Percentiles rank a stretch among this genome's conserved stretches.
These are phyloP conservation scores for Leucocoprinus sp. DNA, from an alignment of 768 basidiomycete species.

Conservation along the genomic window DNA sequence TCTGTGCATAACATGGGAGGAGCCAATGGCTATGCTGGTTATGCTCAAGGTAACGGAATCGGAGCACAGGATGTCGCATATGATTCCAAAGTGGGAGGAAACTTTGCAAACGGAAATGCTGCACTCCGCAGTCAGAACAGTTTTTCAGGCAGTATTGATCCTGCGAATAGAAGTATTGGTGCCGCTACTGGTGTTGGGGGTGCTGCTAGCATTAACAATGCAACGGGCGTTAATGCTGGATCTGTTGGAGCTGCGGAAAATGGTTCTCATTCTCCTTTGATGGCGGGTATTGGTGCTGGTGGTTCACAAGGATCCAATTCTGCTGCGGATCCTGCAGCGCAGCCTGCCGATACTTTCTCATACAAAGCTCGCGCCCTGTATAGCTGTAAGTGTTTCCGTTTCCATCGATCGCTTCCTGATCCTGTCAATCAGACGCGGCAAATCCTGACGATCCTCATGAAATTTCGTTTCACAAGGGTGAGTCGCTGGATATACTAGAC, in stretches of 20 bases:
- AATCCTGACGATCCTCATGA: slow-evolving; percentile 94
- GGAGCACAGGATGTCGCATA: slow-evolving; percentile 56
- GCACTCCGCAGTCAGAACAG: slow-evolving; percentile 48
- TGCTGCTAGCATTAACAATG: slow-evolving; percentile 50
- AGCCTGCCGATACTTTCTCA: slow-evolving; percentile 34
- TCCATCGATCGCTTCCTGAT: slow-evolving; percentile 14
- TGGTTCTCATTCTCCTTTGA: slow-evolving; percentile 57
- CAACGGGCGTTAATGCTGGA: slow-evolving; percentile 21
- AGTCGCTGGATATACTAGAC: slow-evolving; percentile 87
- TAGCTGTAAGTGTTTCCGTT: slow-evolving; percentile 55
- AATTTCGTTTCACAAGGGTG: slow-evolving; percentile 88
- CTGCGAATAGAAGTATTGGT: slow-evolving; percentile 26
- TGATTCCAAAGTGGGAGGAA: slow-evolving; percentile 52
- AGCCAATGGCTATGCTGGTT: slow-evolving; percentile 56
- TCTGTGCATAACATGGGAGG: slow-evolving; percentile 56
- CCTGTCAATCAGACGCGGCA: slow-evolving; percentile 63
- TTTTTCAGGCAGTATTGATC: slow-evolving; percentile 38
- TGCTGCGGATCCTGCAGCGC: slow-evolving; percentile 18
- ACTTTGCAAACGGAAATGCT: slow-evolving; percentile 38
- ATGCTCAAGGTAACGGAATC: slow-evolving; percentile 60
- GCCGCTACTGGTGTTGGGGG: slow-evolving; percentile 26
- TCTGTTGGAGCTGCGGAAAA: slow-evolving; percentile 41
- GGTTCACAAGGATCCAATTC: slow-evolving; percentile 22
- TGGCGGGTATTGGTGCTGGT: slow-evolving; percentile 59
- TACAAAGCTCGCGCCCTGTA: slow-evolving; percentile 89